These are phyloP conservation scores for Auxenochlorella pyrenoidosa DNA, from an alignment of 139 green algal species.

Conservation along the genomic window DNA sequence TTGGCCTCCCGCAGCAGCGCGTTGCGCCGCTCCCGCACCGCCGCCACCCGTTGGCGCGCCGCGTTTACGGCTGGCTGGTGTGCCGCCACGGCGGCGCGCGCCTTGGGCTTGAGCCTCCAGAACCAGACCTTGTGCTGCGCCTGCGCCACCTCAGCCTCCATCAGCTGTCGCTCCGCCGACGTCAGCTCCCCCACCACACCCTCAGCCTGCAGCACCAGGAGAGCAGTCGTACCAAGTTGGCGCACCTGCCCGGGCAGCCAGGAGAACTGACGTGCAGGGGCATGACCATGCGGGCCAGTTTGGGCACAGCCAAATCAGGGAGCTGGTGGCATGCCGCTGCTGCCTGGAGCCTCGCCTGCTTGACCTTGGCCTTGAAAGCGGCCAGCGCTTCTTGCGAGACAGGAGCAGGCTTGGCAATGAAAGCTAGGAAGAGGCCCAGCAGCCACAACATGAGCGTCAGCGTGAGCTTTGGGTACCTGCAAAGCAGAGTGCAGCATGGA, in stretches of 20 bases:
- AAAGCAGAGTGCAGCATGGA: no score
- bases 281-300: no score
- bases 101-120: conserved; percentile 52
- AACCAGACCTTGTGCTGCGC: conserved; percentile 59
- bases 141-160: conserved; percentile 27
- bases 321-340: no score
- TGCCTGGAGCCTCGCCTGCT: not conserved
- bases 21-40: conserved; percentile 3
- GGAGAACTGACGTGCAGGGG: no score
- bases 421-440: conserved; percentile 10
- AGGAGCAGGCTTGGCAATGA: not conserved
- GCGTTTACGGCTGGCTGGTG: conserved; percentile 22
- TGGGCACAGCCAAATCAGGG: not conserved
- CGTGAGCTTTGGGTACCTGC: not conserved
- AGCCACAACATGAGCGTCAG: not conserved
- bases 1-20: conserved; percentile 47
- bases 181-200: not conserved
- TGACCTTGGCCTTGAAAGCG: conserved; percentile 23
- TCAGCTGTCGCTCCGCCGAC: not conserved
- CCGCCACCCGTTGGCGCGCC: not conserved
- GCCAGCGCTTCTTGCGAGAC: not conserved
- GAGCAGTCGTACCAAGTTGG: no score
- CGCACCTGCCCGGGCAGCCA: no score
- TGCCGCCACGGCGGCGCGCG: conserved; percentile 24
- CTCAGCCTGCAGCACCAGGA: not conserved